phyloP scores from a whole-genome alignment of 176 grass and related monocot species.

The Elaeis guineensis region DNA sequence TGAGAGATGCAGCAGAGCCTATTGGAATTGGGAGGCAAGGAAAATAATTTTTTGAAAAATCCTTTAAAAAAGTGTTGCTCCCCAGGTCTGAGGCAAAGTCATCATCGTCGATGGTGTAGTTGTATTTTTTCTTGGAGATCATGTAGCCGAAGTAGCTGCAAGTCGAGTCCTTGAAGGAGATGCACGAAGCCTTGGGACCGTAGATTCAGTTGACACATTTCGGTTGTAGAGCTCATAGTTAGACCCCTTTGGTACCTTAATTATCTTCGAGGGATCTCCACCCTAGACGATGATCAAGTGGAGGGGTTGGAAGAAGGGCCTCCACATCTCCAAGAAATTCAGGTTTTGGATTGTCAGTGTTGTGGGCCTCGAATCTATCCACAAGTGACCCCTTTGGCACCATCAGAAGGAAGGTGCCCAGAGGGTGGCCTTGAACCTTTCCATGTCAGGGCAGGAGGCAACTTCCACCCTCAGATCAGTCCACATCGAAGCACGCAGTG shows the following conservation, averaged over 20 bases:
- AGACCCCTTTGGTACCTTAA: slow-evolving; percentile 74
- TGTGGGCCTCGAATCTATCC: too few species aligned
- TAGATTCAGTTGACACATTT: slow-evolving; percentile 80
- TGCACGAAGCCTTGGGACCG: slow-evolving; percentile 64
- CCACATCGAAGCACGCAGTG: too few species aligned
- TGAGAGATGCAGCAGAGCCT: too few species aligned
- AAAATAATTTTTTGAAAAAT: too few species aligned
- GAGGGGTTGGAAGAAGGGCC: slow-evolving; percentile 85
- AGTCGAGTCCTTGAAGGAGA: slow-evolving; percentile 19
- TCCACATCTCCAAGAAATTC: slow-evolving; percentile 96
- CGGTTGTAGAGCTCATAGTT: slow-evolving; percentile 99
- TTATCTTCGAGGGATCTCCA: slow-evolving; percentile 58
- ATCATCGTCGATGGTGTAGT: slow-evolving; percentile 20
- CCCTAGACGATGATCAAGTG: slow-evolving; percentile 98
- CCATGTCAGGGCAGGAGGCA: too few species aligned
- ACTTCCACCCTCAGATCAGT: too few species aligned
- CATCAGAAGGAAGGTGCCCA: too few species aligned
- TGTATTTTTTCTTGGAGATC: slow-evolving; percentile 19
- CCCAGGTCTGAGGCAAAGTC: not conserved
- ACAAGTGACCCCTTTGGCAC: too few species aligned
- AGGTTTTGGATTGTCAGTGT: slow-evolving; percentile 90
- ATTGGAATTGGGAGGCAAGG: too few species aligned
- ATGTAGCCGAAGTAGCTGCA: slow-evolving; percentile 15
- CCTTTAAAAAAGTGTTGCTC: too few species aligned
- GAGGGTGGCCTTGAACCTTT: too few species aligned